These are phyloP conservation scores for Trametes sp. DNA, from an alignment of 1,284 basidiomycete species.

Conservation along the genomic window DNA sequence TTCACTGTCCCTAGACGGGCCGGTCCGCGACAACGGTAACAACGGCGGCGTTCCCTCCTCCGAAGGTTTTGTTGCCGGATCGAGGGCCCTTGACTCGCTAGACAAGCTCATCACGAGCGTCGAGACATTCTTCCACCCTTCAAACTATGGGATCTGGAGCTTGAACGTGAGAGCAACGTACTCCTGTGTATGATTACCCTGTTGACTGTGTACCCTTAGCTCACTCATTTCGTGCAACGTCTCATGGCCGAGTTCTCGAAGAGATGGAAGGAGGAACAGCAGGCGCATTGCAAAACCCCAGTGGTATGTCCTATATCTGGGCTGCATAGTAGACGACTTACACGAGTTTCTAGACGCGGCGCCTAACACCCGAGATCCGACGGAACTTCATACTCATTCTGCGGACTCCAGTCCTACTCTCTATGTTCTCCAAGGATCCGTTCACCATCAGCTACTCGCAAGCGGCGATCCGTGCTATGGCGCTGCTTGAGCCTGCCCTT, in stretches of 20 bases:
- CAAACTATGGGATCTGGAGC: conserved; percentile 80
- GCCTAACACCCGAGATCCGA: conserved; percentile 86
- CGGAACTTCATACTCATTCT: conserved; percentile 85
- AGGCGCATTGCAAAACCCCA: conserved; percentile 84
- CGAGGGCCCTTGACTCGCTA: conserved; percentile 89
- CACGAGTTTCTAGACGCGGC: conserved; percentile 59
- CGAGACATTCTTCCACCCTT: conserved; percentile 94
- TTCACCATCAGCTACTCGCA: conserved; percentile 74
- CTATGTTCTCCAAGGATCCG: conserved; percentile 95
- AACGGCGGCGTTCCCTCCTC: conserved; percentile 39
- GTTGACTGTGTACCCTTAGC: conserved; percentile 43
- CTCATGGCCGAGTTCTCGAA: conserved; percentile 85
- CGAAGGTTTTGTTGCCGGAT: conserved; percentile 81
- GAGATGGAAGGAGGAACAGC: conserved; percentile 86
- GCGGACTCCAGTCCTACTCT: conserved; percentile 88
- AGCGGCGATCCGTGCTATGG: conserved; percentile 74
- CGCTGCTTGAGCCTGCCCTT: conserved; percentile 85
- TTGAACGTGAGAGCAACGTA: conserved; percentile 50
- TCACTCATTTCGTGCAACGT: conserved; percentile 82
- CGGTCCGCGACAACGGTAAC: conserved; percentile 53
- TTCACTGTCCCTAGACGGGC: conserved; percentile 89
- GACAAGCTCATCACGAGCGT: conserved; percentile 91
- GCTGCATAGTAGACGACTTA: background rate
- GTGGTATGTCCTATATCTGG: conserved; percentile 48
- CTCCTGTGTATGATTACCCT: background rate